These are phyloP conservation scores for Avena sativa DNA, from an alignment of 176 grass and related monocot genomes.

Conservation along the genomic window DNA sequence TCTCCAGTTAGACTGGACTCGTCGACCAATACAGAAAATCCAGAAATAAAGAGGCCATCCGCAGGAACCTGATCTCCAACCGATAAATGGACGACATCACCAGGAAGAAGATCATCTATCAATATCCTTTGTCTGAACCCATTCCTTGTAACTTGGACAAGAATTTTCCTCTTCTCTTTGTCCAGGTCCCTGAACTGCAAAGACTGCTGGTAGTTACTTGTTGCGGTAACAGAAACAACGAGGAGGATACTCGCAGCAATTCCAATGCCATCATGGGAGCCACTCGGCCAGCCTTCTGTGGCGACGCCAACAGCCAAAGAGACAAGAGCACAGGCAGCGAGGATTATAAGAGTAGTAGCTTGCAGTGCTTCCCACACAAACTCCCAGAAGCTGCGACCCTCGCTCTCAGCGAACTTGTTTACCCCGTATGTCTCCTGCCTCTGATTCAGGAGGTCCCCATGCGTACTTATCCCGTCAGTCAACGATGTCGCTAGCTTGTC, in stretches of 20 bases:
- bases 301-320: constrained; percentile 62
- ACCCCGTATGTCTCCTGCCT: constrained; percentile 60
- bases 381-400: constrained; percentile 55
- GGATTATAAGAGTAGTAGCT: constrained; percentile 65
- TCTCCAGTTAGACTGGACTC: constrained; percentile 79
- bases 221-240: constrained; percentile 70
- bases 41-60: constrained; percentile 63
- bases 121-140: constrained; percentile 59
- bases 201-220: constrained; percentile 71
- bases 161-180: constrained; percentile 74
- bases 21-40: constrained; percentile 64
- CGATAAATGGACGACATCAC: constrained; percentile 64
- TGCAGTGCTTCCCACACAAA: constrained; percentile 71
- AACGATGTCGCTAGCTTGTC: constrained; percentile 57
- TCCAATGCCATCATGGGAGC: constrained; percentile 73
- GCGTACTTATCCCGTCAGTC: constrained; percentile 46
- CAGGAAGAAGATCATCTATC: constrained; percentile 69
- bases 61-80: constrained; percentile 82
- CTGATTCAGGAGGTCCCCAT: constrained; percentile 37
- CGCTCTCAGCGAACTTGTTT: constrained; percentile 66
- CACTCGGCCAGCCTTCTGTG: constrained; percentile 61
- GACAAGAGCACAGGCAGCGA: constrained; percentile 62
- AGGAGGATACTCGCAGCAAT: constrained; percentile 66
- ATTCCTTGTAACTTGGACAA: constrained; percentile 62
- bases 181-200: constrained; percentile 81